Evolutionary conservation across 2,329 filamentous ascomycete genomes (phyloP).

Genomic region (Byssoonygena ceratinophila): DNA sequence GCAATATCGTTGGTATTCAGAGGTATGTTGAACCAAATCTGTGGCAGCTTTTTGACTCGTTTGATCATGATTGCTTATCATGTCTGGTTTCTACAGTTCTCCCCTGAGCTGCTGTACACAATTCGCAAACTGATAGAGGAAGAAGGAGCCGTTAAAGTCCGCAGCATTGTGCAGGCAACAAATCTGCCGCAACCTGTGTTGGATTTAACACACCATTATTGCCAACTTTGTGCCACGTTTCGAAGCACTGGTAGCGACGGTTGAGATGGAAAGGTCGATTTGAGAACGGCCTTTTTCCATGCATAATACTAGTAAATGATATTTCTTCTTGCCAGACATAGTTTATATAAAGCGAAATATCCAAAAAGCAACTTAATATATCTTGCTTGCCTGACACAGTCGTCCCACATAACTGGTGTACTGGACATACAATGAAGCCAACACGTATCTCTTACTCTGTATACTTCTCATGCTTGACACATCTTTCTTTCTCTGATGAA

Average conservation of each 20-base stretch:
- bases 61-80: not conserved
- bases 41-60: not conserved
- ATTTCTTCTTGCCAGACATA: not conserved
- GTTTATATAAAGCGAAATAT: not conserved
- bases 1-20: conserved; percentile 99
- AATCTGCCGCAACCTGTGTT: conserved; percentile 86
- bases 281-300: not conserved
- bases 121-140: conserved; percentile 92
- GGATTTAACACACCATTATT: conserved; percentile 92
- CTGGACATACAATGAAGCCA: too few relatives aligned
- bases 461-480: too few relatives aligned
- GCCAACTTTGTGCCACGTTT: conserved; percentile 86
- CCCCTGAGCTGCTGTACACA: conserved; percentile 74
- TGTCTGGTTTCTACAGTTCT: conserved; percentile 53
- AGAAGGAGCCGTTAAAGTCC: conserved; percentile 91
- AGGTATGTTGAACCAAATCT: conserved; percentile 44
- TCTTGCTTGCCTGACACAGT: too few relatives aligned
- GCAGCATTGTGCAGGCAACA: conserved; percentile 93
- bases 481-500: not conserved
- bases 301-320: not conserved
- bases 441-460: too few relatives aligned
- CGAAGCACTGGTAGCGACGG: conserved; percentile 86
- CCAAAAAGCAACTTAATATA: not conserved
- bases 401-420: too few relatives aligned
- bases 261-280: conserved; percentile 32